Evolutionary conservation across 768 basidiomycete species (phyloP).

Genomic region (Lentinus tigrinus): DNA sequence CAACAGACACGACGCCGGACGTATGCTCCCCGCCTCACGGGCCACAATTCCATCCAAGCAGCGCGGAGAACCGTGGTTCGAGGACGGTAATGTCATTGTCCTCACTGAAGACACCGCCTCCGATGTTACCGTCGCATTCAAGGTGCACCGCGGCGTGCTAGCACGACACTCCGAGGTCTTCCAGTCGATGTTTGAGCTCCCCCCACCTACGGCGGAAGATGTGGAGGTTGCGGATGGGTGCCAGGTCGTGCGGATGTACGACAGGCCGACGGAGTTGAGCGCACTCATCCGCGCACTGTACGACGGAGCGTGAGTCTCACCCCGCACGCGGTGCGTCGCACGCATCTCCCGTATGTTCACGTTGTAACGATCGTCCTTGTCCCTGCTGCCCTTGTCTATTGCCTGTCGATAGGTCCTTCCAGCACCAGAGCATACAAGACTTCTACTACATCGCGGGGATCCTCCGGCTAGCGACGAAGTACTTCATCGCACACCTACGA

Average conservation of each 20-base stretch:
- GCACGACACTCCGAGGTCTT: conserved; percentile 58
- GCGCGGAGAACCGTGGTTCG: conserved; percentile 53
- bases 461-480: conserved; percentile 58
- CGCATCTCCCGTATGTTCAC: conserved; percentile 6
- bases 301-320: conserved; percentile 49
- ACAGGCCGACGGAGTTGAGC: conserved; percentile 47
- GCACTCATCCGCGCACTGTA: conserved; percentile 54
- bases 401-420: conserved; percentile 27
- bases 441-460: conserved; percentile 58
- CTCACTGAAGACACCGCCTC: conserved; percentile 37
- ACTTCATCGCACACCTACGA: conserved; percentile 54
- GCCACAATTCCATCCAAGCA: background rate
- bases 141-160: conserved; percentile 45
- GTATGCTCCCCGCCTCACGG: background rate
- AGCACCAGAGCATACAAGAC: conserved; percentile 42
- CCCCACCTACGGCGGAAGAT: conserved; percentile 30
- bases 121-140: conserved; percentile 41
- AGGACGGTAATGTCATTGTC: conserved; percentile 59
- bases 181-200: conserved; percentile 52
- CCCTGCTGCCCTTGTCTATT: background rate
- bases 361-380: background rate
- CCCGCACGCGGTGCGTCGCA: conserved; percentile 4
- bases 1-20: background rate
- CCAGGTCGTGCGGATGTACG: conserved; percentile 53
- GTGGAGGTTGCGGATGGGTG: conserved; percentile 44